A percentile compares a stretch with the other conserved stretches of the same genome.
Evolutionary conservation across 2,329 filamentous ascomycete genomes (phyloP).

Genomic region (Meredithiella fracta): DNA sequence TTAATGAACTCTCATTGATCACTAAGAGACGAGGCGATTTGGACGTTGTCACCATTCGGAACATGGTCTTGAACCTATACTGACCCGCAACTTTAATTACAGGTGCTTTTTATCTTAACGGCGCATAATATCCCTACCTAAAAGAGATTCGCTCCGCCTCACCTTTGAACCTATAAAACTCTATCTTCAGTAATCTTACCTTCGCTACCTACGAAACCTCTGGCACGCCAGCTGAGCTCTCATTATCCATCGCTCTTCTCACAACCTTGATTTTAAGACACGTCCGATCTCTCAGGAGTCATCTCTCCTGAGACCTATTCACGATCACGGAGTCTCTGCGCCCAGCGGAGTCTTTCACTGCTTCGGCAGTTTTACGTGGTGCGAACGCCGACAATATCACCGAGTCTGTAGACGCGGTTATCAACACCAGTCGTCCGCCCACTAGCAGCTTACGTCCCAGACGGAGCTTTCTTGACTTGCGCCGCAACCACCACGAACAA

Average conservation of each 20-base stretch:
- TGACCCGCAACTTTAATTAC: constrained; percentile 1
- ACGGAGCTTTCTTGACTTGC: constrained; percentile 13
- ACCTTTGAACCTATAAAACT: not conserved
- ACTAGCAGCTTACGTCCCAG: constrained; percentile 12
- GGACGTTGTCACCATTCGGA: not conserved
- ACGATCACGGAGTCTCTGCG: constrained; percentile 15
- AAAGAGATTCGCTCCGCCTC: not conserved
- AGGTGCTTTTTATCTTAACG: not conserved
- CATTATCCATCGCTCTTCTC: not conserved
- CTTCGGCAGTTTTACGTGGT: constrained; percentile 15
- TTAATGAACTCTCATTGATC: not conserved
- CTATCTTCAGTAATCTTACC: not conserved
- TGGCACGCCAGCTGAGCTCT: not conserved
- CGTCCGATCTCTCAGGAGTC: constrained; percentile 12
- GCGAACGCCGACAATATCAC: constrained; percentile 11
- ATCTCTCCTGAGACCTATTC: constrained; percentile 13
- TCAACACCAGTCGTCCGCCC: constrained; percentile 10
- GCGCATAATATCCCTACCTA: constrained; percentile 2
- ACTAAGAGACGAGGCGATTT: not conserved
- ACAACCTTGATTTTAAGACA: not conserved
- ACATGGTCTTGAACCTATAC: not conserved
- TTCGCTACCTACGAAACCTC: not conserved
- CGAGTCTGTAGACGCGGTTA: constrained; percentile 12
- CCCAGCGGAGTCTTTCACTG: constrained; percentile 14
- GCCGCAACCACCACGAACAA: constrained; percentile 18